Evolutionary conservation across 2,329 filamentous ascomycete species (phyloP).

Genomic region (Fusarium veterinarium): DNA sequence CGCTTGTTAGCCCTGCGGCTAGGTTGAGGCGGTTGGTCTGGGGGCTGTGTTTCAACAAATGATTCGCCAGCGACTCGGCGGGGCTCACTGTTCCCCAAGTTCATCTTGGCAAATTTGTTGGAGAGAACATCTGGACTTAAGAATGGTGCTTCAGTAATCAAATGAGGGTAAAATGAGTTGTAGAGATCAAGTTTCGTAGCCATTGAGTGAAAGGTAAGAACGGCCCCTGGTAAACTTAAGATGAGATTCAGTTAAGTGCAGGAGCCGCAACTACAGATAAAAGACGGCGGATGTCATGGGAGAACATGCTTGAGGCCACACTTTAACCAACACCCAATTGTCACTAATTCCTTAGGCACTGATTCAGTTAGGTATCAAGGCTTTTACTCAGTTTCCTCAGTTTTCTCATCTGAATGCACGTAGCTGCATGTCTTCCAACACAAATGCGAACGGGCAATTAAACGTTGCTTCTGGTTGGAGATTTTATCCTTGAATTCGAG

Average conservation of each 20-base stretch:
- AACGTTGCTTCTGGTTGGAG: neutral
- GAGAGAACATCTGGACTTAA: rapidly evolving
- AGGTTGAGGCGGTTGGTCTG: too few relatives aligned
- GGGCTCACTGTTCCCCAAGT: neutral
- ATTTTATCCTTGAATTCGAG: rapidly evolving
- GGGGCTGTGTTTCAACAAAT: too few relatives aligned
- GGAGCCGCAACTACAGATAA: neutral
- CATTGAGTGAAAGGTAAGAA: rapidly evolving
- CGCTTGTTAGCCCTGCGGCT: neutral
- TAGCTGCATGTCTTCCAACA: neutral
- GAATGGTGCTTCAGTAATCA: too few relatives aligned
- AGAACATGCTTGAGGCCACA: neutral
- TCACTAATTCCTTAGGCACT: neutral
- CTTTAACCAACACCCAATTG: neutral
- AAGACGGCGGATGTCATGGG: too few relatives aligned
- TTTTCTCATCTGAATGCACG: too few relatives aligned
- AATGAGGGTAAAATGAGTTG: rapidly evolving
- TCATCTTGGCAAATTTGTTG: neutral
- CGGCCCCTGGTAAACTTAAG: neutral
- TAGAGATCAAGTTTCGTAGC: rapidly evolving
- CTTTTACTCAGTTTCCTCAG: neutral
- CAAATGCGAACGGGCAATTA: neutral
- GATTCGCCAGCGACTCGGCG: neutral
- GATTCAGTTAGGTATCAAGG: neutral
- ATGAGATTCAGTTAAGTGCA: neutral